Base-by-base conservation (phyloP, 257 asterid species). In the Osmanthus fragrans region DNA sequence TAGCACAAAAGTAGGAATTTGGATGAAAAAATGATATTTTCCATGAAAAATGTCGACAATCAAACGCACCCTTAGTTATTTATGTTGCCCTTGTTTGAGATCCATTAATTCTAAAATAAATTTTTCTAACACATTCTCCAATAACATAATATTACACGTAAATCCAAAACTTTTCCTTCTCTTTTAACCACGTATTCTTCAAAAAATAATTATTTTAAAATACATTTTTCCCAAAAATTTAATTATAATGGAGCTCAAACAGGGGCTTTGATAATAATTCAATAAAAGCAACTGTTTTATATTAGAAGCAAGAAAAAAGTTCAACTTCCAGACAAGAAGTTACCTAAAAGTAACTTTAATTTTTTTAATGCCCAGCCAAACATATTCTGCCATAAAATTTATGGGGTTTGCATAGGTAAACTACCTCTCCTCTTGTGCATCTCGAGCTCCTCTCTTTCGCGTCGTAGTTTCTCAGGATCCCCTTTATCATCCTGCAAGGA, bases 391-490 rank as follows among this genome's bases (percentile, higher is more conserved):
- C 29, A 56, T 21, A 21, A 56, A 18, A 56, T 56, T 56, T 42
- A 42, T 56, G 33, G 45, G 60, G 65, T 21, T n/a, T 33, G 51
- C 3, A 12, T 4, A 37, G n/a, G 51, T 42, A 21, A 54, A 7
- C 12, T 58, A 92, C 98, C 98, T 92, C 85, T 87, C 82, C 77
- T 92, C 80, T 79, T 94, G 82, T 79, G 96, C 91, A 42, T 85
- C 89, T 94, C 97, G 72, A 92, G 91, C 76, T 90, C 90, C 84
- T 91, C 98, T 81, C 88, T 91, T 77, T 92, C 98, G n/a, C 87
- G 97, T 19, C 87, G 88, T 76, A 90, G 84, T 86, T 84, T 91
- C 87, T 92, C 96, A 3, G 96, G 94, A 81, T 88, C 96, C 6
- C 87, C 88, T 82, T 88, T 90, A 32, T 87, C 97, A 75, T 73